Evolutionary conservation across 768 basidiomycete genomes (phyloP).

Genomic region (Russula griseocarnosa): DNA sequence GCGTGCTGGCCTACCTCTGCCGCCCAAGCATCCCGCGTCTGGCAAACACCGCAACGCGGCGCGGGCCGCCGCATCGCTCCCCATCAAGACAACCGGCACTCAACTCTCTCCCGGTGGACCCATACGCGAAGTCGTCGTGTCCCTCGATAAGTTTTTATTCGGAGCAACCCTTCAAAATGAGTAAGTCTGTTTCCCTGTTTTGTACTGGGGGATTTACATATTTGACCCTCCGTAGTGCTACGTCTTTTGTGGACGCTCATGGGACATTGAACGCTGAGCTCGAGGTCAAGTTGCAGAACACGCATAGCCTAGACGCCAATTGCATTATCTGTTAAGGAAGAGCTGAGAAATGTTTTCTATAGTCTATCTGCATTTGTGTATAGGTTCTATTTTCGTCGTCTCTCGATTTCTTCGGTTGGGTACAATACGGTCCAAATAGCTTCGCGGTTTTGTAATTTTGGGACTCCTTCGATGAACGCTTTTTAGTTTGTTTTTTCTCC

Average conservation of each 20-base stretch:
- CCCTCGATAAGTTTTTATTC: slow-evolving; percentile 13
- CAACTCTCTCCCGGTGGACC: slow-evolving; percentile 18
- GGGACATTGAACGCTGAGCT: slow-evolving; percentile 27
- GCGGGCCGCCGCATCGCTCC: no score
- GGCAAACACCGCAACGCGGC: not conserved
- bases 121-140: slow-evolving; percentile 15
- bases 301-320: not conserved
- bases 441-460: no score
- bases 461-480: no score
- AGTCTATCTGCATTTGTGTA: not conserved
- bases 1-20: slow-evolving; percentile 2
- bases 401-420: not conserved
- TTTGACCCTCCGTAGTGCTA: slow-evolving; percentile 5
- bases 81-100: slow-evolving; percentile 3
- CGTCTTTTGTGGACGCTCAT: slow-evolving; percentile 18
- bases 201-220: not conserved
- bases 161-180: slow-evolving; percentile 19
- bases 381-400: not conserved
- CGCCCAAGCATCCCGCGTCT: slow-evolving; percentile 10
- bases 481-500: no score
- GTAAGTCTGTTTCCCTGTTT: slow-evolving; percentile 3
- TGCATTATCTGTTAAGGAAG: slow-evolving; percentile 26
- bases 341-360: not conserved
- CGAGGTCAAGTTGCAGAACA: slow-evolving; percentile 25
- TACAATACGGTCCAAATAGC: not conserved